Evolutionary conservation across 2,329 filamentous ascomycete species (phyloP), one percentile per base, ranked within the genome.

Genomic region (Microdochium bolleyi): DNA sequence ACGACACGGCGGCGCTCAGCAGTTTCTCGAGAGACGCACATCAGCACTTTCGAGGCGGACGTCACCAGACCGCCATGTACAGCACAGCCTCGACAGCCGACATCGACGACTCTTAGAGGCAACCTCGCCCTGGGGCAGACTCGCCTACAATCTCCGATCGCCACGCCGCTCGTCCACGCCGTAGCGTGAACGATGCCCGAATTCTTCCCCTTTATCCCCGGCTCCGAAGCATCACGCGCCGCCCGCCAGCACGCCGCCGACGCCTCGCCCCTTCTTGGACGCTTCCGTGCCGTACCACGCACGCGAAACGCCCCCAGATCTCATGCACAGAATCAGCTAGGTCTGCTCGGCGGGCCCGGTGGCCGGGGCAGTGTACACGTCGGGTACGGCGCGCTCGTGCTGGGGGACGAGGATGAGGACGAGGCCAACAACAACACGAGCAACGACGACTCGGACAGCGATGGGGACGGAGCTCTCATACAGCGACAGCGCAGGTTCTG

Each of bases 191-290:
- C 57, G 55, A 85, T 85, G 82, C 80, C 83, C 63, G 74, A 77
- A 62, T 83, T 85, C 73, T 86, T 87, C 70, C 75, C 78, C 65
- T 87, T 87, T 69, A 83, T 83, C 57, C 82, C 83, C 62, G 83
- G 83, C 66, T 76, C 72, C 62, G 83, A 86, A 69, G 77, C 80
- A 57, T 76, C 54, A 38, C 60, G 60, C 53, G 55, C 73, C 60
- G 70, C 73, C 55, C 73, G 74, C 50, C 67, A 70, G 55, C 74
- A 74, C 53, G 67, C 64, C 54, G 72, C 71, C 59, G 78, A 84
- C 61, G 71, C 79, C 44, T 80, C 82, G 19, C 82, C 83, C 24
- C 69, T 85, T 9, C 77, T 86, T 2, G 83, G 83, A 56, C 80
- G 83, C 38, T 87, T 83, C 68, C 80, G 83, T 56, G 83, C 83